Conservation (phyloP, 176 grass and related monocot species). For the Lolium rigidum region DNA sequence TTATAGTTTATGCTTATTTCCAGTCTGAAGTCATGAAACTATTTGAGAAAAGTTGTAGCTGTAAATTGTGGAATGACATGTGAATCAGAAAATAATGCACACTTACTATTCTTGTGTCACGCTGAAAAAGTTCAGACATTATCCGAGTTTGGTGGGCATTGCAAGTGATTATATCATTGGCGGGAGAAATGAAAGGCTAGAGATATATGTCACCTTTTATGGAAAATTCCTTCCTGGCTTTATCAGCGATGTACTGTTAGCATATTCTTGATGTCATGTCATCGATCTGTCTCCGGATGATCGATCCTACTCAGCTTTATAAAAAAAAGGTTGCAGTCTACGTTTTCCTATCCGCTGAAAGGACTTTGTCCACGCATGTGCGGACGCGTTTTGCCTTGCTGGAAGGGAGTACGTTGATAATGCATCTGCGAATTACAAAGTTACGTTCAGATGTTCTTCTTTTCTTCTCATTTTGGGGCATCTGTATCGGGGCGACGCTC, state of each 20-base stretch:
- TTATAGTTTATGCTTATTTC: neutral
- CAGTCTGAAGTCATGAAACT: neutral
- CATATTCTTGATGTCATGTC: slow-evolving; percentile 34
- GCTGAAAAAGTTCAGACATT: neutral
- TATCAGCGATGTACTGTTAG: neutral
- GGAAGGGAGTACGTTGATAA: neutral
- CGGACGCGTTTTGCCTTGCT: neutral
- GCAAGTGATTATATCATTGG: neutral
- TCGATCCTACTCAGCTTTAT: slow-evolving; percentile 3
- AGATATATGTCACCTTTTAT: neutral
- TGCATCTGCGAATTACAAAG: neutral
- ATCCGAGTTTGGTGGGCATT: neutral
- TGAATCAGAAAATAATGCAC: neutral
- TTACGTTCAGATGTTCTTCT: neutral
- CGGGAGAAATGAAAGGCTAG: neutral
- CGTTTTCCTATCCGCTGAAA: neutral
- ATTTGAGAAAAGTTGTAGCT: neutral
- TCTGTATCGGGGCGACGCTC: too few species aligned
- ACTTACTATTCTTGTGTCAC: too few species aligned
- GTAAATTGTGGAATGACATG: neutral
- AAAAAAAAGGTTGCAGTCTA: neutral
- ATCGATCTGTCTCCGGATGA: neutral
- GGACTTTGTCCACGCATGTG: neutral
- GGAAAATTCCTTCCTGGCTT: neutral
- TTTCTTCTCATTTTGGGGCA: neutral